Percentiles rank a stretch among this genome's conserved stretches.
These are phyloP conservation scores for Xylaria sp. DNA, from an alignment of 2,329 filamentous ascomycete genomes.

Conservation along the genomic window DNA sequence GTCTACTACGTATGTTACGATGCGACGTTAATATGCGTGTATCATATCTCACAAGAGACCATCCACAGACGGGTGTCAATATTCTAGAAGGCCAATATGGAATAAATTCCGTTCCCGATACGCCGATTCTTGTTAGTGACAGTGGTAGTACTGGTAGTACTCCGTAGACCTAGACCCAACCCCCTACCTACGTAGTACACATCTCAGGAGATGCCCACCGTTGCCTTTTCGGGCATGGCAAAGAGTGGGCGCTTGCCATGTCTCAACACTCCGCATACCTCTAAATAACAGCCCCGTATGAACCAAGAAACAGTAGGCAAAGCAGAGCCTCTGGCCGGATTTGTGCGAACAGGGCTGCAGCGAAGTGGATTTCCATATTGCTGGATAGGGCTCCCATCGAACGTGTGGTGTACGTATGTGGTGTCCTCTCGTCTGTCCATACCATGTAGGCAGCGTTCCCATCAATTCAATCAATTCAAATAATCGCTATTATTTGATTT, in stretches of 20 bases:
- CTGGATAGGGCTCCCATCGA: too few relatives aligned
- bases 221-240: too few relatives aligned
- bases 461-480: too few relatives aligned
- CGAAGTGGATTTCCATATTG: background rate
- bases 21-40: constrained; percentile 25
- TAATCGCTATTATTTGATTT: too few relatives aligned
- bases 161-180: background rate
- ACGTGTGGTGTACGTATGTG: too few relatives aligned
- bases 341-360: background rate
- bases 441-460: background rate
- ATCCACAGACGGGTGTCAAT: constrained; percentile 20
- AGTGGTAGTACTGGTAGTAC: constrained; percentile 9
- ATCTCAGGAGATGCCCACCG: too few relatives aligned
- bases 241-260: too few relatives aligned
- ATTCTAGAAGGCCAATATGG: constrained; percentile 18
- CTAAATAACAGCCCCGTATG: background rate
- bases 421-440: too few relatives aligned
- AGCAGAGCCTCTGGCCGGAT: background rate
- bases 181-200: too few relatives aligned
- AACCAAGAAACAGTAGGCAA: background rate
- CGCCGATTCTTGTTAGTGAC: constrained; percentile 15
- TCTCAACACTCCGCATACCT: background rate
- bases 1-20: constrained; percentile 12
- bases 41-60: constrained; percentile 27
- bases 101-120: constrained; percentile 20